Evolutionary conservation across 306 rosid species (phyloP), one percentile per base, ranked within the genome.

Genomic region (Prinsepia uniflora): DNA sequence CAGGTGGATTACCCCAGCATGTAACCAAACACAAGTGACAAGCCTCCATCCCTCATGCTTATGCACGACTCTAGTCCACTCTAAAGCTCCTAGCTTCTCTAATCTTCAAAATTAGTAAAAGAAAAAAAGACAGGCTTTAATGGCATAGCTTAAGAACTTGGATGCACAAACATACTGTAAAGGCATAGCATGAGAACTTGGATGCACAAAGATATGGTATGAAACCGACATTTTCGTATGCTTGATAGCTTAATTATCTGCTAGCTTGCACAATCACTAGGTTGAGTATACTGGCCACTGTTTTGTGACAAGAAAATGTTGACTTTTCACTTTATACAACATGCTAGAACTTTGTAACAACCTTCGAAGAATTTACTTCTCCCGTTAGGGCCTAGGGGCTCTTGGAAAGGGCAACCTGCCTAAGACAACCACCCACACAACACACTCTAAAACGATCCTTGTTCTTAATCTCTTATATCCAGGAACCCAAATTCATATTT

Each of bases 41-140:
- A 93, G 91, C 82, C 98, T 85, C 98, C 97, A 93, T 58, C 78
- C 89, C 65, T 93, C 89, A 78, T 87, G 94, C 52, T 63, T 77
- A 13, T 79, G 71, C 72, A 90, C 96, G 64, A 87, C 90, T 63
- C 68, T 76, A 34, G 49, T 72, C 84, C 91, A 80, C 67, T 68
- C 70, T 14, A 90, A 85, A 40, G 92, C 97, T 74, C 97, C 98
- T 84, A 93, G 72, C 75, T 87, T 93, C 65, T 84, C 78, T 78
- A 93, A 85, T 70, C 98, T 93, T 71, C 58, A 82, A 58, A 19
- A 67, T 10, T 40, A 56, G 8, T 68, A 61, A 65, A 12, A 6
- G 36, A 30, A 30, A 30, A 30, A 30, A 30, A 20, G 8, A 53
- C 46, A 36, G 13, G 15, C 5, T 11, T 48, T 13, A 48, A 48